Evolutionary conservation across 805 yeast genomes (phyloP), one percentile per base, ranked within the genome.

Genomic region (Barnettozyma populi): DNA sequence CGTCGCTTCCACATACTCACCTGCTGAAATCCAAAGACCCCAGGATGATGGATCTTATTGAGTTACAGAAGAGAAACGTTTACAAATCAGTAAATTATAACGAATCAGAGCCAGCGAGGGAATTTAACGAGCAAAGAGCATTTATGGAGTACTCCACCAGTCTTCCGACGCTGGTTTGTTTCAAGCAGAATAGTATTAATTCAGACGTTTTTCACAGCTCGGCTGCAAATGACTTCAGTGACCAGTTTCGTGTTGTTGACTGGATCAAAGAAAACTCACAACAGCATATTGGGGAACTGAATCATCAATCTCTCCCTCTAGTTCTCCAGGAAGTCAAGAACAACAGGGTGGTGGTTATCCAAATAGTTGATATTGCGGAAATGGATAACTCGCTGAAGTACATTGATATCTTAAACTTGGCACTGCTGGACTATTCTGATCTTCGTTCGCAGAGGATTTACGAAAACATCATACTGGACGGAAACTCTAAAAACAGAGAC

Each of bases 201-300:
- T 74, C 86, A 0, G 66, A 68, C 5, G 73, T 82, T 5, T 82
- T 64, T 53, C 85, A 78, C 54, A 80, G 78, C 47, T 80, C 78
- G 64, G 80, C 82, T 0, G 76, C 88, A 7, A 79, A 78, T 43
- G 87, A 84, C 54, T 73, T 76, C 47, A 72, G 94, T 52, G 73
- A 78, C 52, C 63, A 64, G 16, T 69, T 68, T 20, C 63, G 67
- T 36, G 69, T 86, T 9, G 59, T 71, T 52, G 60, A 73, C 14
- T 86, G 84, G 69, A 64, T 86, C 25, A 59, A 63, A 27, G 48
- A 49, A 7, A 63, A 67, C 41, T 68, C 78, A 18, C 62, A 68
- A 41, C 89, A 90, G 5, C 62, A 73, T 11, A 64, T 79, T 41
- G 73, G 70, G 44, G 82, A 81, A 53, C 63, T 85, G 44, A 74